Percentiles rank a stretch among this genome's conserved stretches.
Evolutionary conservation across 2,329 filamentous ascomycete genomes (phyloP).

Genomic region (Beauveria sp.): DNA sequence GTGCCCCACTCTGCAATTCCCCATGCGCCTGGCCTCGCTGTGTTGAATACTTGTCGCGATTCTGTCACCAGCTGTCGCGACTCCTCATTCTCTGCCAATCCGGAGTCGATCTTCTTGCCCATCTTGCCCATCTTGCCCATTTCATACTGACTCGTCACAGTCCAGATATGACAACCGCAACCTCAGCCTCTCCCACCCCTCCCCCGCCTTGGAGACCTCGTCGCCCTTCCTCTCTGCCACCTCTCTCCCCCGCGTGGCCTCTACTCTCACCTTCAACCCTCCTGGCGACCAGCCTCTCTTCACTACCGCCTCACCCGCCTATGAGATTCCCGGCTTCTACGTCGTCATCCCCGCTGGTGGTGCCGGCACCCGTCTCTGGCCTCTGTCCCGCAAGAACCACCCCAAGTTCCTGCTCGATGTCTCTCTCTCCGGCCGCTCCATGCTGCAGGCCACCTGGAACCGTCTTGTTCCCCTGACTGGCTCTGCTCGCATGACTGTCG

Average conservation of each 20-base stretch:
- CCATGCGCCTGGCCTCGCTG: neutral
- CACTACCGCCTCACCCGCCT: constrained; percentile 13
- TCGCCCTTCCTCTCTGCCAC: constrained; percentile 12
- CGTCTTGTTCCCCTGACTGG: constrained; percentile 21
- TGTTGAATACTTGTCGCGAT: neutral
- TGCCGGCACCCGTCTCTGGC: constrained; percentile 21
- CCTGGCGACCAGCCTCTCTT: constrained; percentile 10
- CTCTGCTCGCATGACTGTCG: constrained; percentile 19
- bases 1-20: neutral
- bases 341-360: constrained; percentile 22
- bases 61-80: neutral
- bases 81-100: neutral
- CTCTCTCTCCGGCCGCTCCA: constrained; percentile 19
- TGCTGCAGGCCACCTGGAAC: constrained; percentile 21
- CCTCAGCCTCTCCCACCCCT: neutral
- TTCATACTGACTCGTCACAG: neutral
- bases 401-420: constrained; percentile 22
- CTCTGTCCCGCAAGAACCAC: constrained; percentile 21
- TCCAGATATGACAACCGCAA: constrained; percentile 7
- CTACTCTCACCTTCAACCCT: constrained; percentile 11
- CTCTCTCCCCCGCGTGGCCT: constrained; percentile 11
- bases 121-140: too few relatives aligned
- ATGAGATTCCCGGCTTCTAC: constrained; percentile 21
- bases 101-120: too few relatives aligned
- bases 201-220: constrained; percentile 8